A percentile compares a stretch with the other conserved stretches of the same genome.
Conservation (phyloP, 345 rosid species). For the Syzygium aromaticum region DNA sequence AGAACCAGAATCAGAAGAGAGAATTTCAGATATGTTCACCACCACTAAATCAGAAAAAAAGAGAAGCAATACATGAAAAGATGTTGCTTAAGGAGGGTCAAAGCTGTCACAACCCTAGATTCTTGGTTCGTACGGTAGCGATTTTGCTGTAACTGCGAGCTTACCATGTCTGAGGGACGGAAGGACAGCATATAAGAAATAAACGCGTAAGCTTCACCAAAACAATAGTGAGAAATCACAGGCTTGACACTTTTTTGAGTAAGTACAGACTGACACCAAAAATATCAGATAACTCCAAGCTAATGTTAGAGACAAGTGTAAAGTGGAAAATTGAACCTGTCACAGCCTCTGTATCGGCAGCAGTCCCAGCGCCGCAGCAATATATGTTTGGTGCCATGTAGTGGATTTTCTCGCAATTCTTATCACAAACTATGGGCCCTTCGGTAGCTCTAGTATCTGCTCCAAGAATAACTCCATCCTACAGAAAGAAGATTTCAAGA, state of each 20-base stretch:
- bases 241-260: not conserved
- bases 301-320: not conserved
- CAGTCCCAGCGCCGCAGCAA: conserved; percentile 98
- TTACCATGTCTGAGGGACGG: conserved; percentile 13
- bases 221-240: not conserved
- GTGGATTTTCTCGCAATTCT: conserved; percentile 97
- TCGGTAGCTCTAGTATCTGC: conserved; percentile 60
- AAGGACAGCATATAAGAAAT: not conserved
- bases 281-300: not conserved
- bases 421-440: conserved; percentile 94
- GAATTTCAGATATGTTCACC: not conserved
- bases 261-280: not conserved
- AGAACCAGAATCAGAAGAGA: not conserved
- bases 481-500: not conserved
- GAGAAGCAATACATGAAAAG: conserved; percentile 9
- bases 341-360: conserved; percentile 98
- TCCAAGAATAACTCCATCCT: conserved; percentile 96
- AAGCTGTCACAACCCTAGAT: conserved; percentile 16
- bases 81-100: conserved; percentile 10
- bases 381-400: conserved; percentile 97
- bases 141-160: conserved; percentile 12
- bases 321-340: conserved; percentile 39
- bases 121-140: conserved; percentile 7
- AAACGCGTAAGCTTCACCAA: not conserved
- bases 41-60: not conserved